These are phyloP conservation scores for Gnetum montanum DNA, from an alignment of 75 land plant species.

Conservation along the genomic window DNA sequence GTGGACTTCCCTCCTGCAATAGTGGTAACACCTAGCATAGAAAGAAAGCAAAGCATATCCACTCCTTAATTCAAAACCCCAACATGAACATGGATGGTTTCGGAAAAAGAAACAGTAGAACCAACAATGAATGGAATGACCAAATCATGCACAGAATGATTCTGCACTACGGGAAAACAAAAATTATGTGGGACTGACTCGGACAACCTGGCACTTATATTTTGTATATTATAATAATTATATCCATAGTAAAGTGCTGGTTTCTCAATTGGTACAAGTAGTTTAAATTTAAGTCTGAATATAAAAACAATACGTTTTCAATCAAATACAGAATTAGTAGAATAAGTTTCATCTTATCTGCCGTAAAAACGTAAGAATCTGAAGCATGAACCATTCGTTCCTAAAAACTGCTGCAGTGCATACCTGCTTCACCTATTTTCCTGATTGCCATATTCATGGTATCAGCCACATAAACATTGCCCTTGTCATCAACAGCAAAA, in stretches of 20 bases:
- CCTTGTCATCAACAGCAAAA: constrained; percentile 56
- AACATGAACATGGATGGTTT: not conserved
- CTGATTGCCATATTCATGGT: constrained; percentile 72
- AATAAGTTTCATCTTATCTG: not conserved
- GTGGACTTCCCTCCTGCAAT: constrained; percentile 74
- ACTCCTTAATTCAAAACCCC: not conserved
- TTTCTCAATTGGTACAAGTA: too few relatives aligned
- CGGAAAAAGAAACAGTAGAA: not conserved
- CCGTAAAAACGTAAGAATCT: not conserved
- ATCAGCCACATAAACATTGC: constrained; percentile 79
- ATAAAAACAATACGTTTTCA: too few relatives aligned
- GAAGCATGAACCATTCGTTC: not conserved
- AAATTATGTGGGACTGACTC: too few relatives aligned
- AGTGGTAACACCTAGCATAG: constrained; percentile 69
- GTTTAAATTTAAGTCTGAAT: too few relatives aligned
- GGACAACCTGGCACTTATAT: too few relatives aligned
- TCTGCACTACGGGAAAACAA: not conserved
- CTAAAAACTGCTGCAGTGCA: not conserved
- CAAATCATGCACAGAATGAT: not conserved
- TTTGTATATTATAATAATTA: too few relatives aligned
- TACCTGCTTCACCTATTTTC: constrained; percentile 69
- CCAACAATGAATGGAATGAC: not conserved
- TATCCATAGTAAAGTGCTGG: too few relatives aligned
- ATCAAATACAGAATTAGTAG: not conserved
- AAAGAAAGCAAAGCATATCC: not conserved